Evolutionary conservation across 495 filamentous ascomycete species (phyloP).

Genomic region (Podospora sp.): DNA sequence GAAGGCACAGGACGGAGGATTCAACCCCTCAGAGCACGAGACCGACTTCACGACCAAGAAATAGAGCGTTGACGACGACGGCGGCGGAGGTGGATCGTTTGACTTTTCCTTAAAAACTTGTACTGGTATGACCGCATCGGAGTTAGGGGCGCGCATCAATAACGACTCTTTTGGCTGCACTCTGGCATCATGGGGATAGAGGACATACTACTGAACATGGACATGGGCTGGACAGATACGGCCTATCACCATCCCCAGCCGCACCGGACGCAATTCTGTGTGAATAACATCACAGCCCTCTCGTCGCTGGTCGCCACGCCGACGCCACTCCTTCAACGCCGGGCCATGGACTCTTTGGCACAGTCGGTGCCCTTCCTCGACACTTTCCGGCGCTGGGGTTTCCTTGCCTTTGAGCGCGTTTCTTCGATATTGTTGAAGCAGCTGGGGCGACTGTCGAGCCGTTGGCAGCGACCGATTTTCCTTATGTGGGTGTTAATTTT

Average conservation of each 20-base stretch:
- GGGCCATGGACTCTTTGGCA: constrained; percentile 12
- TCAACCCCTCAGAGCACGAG: constrained; percentile 59
- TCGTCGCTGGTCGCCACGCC: background rate
- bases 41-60: constrained; percentile 78
- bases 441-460: background rate
- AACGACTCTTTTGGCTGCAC: background rate
- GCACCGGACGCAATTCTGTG: background rate
- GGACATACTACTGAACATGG: constrained; percentile 1
- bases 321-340: background rate
- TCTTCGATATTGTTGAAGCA: background rate
- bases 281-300: constrained; percentile 5
- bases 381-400: background rate
- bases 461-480: constrained; percentile 3
- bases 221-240: background rate
- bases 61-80: constrained; percentile 23
- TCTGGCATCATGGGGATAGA: background rate
- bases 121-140: background rate
- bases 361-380: constrained; percentile 10
- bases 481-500: background rate
- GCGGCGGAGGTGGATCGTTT: background rate
- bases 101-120: background rate
- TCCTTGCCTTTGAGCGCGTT: background rate
- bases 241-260: background rate
- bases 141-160: background rate
- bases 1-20: constrained; percentile 61